Evolutionary conservation across 1,284 basidiomycete species (phyloP), one percentile per base, ranked within the genome.

Genomic region (Ganoderma multipileum): DNA sequence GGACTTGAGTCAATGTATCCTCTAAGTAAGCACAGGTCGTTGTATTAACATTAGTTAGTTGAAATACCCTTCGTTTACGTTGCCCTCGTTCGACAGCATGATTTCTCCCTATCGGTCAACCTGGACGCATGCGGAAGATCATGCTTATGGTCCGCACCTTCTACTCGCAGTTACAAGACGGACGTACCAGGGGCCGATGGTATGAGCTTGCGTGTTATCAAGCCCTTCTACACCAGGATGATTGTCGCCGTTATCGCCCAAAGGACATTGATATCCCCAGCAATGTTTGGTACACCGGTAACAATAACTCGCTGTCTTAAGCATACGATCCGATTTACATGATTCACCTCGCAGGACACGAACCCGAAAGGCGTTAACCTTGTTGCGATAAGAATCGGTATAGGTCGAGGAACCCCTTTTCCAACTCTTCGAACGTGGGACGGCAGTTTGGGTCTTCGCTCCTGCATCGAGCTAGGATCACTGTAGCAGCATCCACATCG

Each of bases 1-100:
- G 70, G 63, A 62, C 61, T 28, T 59, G 28, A 39, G 64, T 36
- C 65, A 68, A 68, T 71, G 70, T 71, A 71, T 71, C 70, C 61
- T 62, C 70, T 71, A 71, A 68, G 52, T 69, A 68, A 65, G 47
- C 61, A 64, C 59, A 59, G 67, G 59, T 63, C 36, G 59, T 26
- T 71, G 67, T 71, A 68, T 71, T 66, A 68, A 63, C 70, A 71
- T 65, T 57, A 68, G 47, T 36, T 36, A 42, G 20, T 41, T 47
- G 57, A 61, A 41, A 71, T 71, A 68, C 67, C 70, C 70, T 2
- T 55, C 30, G 28, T 55, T 11, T 8, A 55, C n/a, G 12, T 26
- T 52, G 11, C 23, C 23, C 20, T 47, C 8, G 20, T n/a, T 16
- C 9, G n/a, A 18, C 8, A 6, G 20, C 9, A 7, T 23, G 44